These are phyloP conservation scores for Aspergillus clavatus DNA, from an alignment of 2,329 filamentous ascomycete genomes.

Conservation along the genomic window DNA sequence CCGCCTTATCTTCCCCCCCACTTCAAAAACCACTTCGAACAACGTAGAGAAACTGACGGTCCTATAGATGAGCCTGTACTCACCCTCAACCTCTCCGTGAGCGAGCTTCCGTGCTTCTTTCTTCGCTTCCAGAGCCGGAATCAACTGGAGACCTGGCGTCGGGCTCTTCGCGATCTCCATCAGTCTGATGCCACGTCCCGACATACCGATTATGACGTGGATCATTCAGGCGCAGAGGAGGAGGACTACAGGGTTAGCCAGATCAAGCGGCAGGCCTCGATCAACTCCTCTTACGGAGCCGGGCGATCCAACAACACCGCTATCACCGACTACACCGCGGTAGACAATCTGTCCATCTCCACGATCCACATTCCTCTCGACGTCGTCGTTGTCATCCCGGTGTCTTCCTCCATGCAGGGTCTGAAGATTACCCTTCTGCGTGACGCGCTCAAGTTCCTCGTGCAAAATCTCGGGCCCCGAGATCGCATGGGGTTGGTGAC, in stretches of 20 bases:
- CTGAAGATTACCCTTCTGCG: constrained; percentile 93
- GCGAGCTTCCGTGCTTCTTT: constrained; percentile 89
- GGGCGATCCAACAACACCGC: constrained; percentile 80
- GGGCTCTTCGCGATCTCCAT: constrained; percentile 79
- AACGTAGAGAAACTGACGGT: not conserved
- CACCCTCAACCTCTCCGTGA: constrained; percentile 84
- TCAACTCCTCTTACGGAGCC: constrained; percentile 76
- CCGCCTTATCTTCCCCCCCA: too few relatives aligned
- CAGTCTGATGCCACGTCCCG: constrained; percentile 58
- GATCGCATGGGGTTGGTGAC: constrained; percentile 97
- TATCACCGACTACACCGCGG: constrained; percentile 82
- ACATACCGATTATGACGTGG: constrained; percentile 72
- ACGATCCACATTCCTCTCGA: constrained; percentile 88
- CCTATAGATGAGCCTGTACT: constrained; percentile 71
- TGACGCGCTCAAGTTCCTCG: constrained; percentile 87
- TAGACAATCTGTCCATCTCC: constrained; percentile 51
- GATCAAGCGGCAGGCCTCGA: constrained; percentile 70
- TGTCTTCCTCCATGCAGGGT: constrained; percentile 99
- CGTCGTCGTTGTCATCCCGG: constrained; percentile 91
- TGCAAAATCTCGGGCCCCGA: constrained; percentile 80
- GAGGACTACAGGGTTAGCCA: constrained; percentile 67
- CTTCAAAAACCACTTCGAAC: too few relatives aligned
- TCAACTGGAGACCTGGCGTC: constrained; percentile 86
- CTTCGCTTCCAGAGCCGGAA: constrained; percentile 74
- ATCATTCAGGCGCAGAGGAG: constrained; percentile 78